Conservation (phyloP, 495 filamentous ascomycete species). For the Trichoderma erinaceum region DNA sequence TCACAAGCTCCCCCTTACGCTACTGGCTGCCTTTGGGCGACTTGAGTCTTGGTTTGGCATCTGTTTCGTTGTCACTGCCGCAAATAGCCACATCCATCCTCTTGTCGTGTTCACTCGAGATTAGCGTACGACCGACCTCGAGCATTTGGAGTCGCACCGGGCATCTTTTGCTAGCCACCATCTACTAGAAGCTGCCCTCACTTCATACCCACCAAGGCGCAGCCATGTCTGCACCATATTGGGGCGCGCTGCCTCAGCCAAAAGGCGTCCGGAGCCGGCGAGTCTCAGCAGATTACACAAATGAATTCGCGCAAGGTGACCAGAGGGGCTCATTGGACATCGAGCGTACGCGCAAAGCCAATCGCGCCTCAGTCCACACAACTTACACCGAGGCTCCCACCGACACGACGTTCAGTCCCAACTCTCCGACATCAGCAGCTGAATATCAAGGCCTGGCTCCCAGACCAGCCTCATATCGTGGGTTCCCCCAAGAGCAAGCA, state of each 20-base stretch:
- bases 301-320: slow-evolving; percentile 29
- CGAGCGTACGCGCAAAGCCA: slow-evolving; percentile 30
- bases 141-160: neutral
- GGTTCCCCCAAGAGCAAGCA: slow-evolving; percentile 2
- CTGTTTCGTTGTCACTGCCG: neutral
- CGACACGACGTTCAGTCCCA: slow-evolving; percentile 46
- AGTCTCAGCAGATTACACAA: slow-evolving; percentile 35
- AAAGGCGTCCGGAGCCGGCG: slow-evolving; percentile 36
- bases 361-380: slow-evolving; percentile 39
- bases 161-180: neutral
- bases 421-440: slow-evolving; percentile 44
- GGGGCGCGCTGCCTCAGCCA: slow-evolving; percentile 36
- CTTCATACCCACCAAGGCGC: slow-evolving; percentile 23
- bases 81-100: neutral
- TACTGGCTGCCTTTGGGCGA: neutral
- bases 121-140: neutral
- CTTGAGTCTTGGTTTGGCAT: neutral
- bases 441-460: slow-evolving; percentile 41
- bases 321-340: slow-evolving; percentile 33
- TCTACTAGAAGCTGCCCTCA: slow-evolving; percentile 4
- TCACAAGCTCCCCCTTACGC: neutral
- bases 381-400: slow-evolving; percentile 42
- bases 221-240: slow-evolving; percentile 41
- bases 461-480: slow-evolving; percentile 38
- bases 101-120: neutral